These are phyloP conservation scores for Penicillium cosmopolitanum DNA, from an alignment of 495 filamentous ascomycete genomes.

Conservation along the genomic window DNA sequence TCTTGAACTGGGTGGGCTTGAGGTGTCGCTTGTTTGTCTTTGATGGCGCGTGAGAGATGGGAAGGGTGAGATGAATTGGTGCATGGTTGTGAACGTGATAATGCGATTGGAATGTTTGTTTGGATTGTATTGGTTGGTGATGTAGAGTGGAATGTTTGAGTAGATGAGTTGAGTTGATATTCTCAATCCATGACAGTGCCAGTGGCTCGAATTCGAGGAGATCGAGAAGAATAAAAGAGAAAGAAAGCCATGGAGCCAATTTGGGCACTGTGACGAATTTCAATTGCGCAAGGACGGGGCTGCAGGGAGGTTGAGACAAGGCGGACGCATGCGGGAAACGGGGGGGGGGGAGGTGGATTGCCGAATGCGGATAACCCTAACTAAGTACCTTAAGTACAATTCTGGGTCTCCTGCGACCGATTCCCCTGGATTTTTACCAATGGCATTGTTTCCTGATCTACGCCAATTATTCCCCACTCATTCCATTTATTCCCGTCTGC, in stretches of 20 bases:
- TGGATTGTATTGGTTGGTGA: neutral
- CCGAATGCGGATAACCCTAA: constrained; percentile 15
- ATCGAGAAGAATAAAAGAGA: neutral
- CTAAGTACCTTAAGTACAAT: neutral
- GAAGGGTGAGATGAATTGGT: constrained; percentile 24
- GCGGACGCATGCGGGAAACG: constrained; percentile 25
- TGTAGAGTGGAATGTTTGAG: neutral
- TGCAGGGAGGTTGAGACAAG: constrained; percentile 34
- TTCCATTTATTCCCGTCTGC: neutral
- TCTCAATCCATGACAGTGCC: neutral
- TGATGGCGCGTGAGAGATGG: constrained; percentile 15
- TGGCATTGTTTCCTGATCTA: neutral
- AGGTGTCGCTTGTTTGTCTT: constrained; percentile 22
- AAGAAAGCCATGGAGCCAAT: neutral
- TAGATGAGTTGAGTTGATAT: neutral
- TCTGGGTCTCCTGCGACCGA: no score
- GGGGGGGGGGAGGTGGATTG: constrained; percentile 13
- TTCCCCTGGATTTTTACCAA: neutral
- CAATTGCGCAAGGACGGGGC: constrained; percentile 24
- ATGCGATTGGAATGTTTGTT: neutral
- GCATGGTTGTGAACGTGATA: constrained; percentile 12
- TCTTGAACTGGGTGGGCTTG: constrained; percentile 23
- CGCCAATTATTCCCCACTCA: neutral
- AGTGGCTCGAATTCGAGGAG: neutral
- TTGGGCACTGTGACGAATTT: neutral